Evolutionary conservation across 1,139 yeast genomes (phyloP), one percentile per base, ranked within the genome.

Genomic region (Geotrichum citri-aurantii): DNA sequence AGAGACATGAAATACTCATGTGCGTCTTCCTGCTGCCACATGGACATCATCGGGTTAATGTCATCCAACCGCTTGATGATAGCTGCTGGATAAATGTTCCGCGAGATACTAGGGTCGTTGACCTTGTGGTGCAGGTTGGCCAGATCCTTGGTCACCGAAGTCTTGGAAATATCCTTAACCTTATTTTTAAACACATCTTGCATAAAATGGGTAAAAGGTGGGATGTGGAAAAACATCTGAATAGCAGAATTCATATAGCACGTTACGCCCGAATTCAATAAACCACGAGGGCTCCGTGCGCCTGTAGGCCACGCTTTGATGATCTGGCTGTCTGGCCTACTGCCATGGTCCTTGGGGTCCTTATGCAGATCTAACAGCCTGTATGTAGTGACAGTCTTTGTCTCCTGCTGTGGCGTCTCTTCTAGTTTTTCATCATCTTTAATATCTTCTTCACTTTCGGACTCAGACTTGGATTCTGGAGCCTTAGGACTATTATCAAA

Each of bases 11-110:
- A 89, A 73, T 92, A 93, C 73, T 93, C 99, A 72, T 93, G 99
- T 0, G 97, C 88, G 72, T 93, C 99, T 73, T 93, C 98, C 72
- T 93, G 99, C 72, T 90, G 92, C 96, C 96, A 91, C 70, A 86
- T 93, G 48, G 92, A 85, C 96, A 92, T 90, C 95, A 89, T 87
- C 70, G 96, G 90, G 72, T 92, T 92, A 67, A 92, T 90, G 66
- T 90, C 96, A 56, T 82, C 88, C 59, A 92, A 76, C 63, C 93
- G 78, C 57, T 79, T 79, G 58, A 91, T 85, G 65, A 92, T 78
- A 66, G 81, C 83, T 65, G 84, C 83, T 3, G 97, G 97, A 69
- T 88, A 70, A 24, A 73, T 64, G 62, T 59, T 52, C 55, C 61
- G 63, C 49, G 65, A 66, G 58, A 72, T 71, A 54, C 66, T 68